Evolutionary conservation across 495 filamentous ascomycete species (phyloP).

Genomic region (Aspergillus sclerotioniger): DNA sequence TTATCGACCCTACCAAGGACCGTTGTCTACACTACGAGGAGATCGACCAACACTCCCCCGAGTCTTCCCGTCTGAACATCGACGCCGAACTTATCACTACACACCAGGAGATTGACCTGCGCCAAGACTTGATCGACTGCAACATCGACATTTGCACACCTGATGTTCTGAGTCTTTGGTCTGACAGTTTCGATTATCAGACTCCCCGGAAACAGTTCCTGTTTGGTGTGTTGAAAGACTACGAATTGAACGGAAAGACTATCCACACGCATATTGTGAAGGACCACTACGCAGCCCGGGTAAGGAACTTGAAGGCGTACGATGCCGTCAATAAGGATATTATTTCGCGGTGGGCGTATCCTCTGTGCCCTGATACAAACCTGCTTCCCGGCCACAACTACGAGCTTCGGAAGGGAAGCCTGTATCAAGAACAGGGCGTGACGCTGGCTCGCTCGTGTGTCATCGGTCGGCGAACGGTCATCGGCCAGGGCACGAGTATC

Average conservation of each 20-base stretch:
- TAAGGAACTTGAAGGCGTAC: slow-evolving; percentile 82
- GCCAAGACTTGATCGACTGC: slow-evolving; percentile 88
- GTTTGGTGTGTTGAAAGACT: slow-evolving; percentile 90
- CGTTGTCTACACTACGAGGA: slow-evolving; percentile 95
- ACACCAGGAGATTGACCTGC: slow-evolving; percentile 70
- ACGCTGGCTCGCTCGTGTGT: slow-evolving; percentile 69
- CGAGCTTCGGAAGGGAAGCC: slow-evolving; percentile 57
- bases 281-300: slow-evolving; percentile 75
- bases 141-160: slow-evolving; percentile 97
- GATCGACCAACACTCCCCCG: slow-evolving; percentile 42
- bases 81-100: slow-evolving; percentile 68
- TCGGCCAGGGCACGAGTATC: slow-evolving; percentile 75
- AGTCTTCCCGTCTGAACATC: slow-evolving; percentile 59
- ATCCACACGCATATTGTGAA: slow-evolving; percentile 87
- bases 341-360: slow-evolving; percentile 85
- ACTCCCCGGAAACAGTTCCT: slow-evolving; percentile 84
- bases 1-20: slow-evolving; percentile 75
- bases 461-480: slow-evolving; percentile 61
- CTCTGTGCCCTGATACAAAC: slow-evolving; percentile 90
- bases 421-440: slow-evolving; percentile 71
- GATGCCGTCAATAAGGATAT: slow-evolving; percentile 88
- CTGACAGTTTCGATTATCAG: slow-evolving; percentile 96
- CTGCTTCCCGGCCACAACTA: slow-evolving; percentile 74
- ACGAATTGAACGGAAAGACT: slow-evolving; percentile 92
- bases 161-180: slow-evolving; percentile 91